Base-by-base conservation (phyloP, 2,329 filamentous ascomycete species). In the Lecanicillium sp. region DNA sequence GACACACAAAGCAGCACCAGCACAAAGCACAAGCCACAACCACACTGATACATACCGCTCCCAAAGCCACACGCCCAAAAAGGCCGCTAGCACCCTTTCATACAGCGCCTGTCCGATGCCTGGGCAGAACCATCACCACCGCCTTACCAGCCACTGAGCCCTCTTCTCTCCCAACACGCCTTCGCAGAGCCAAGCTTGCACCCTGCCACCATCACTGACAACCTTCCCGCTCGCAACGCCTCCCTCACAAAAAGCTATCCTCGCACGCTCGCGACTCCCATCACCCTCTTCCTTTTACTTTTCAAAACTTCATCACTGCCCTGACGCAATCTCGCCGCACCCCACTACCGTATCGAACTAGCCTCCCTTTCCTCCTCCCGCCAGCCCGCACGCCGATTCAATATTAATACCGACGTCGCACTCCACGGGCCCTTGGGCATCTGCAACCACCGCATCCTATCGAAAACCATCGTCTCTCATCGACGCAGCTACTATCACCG, bases 41-140 rank as follows among this genome's bases (percentile, higher is more conserved):
- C n/a, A n/a, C n/a, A n/a, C n/a, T n/a, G n/a, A n/a, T n/a, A n/a
- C n/a, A n/a, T n/a, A n/a, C n/a, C n/a, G n/a, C n/a, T n/a, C n/a
- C n/a, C n/a, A n/a, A 10, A 29, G 26, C 26, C 5, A 11, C 26
- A 24, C n/a, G 23, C 15, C 23, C 23, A 27, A 11, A 44, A 44
- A 29, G 15, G 11, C 35, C 44, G 44, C 44, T 39, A 39, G 11
- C 35, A 32, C 35, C 19, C 6, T 46, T 39, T 46, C 26, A 35
- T 30, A 23, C 19, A 46, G 42, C 26, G 19, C 19, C n/a, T 36
- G 33, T 21, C 36, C 14, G 36, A 5, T 11, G 36, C 4, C 20
- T 3, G 9, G 45, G 45, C 45, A 48, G 37, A 48, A 48, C 36
- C 45, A 48, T 48, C 46, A 38, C 46, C 46, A 43, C 46, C 45